phyloP scores from a whole-genome alignment of 192 early-diverging fungal species.

The Backusella tarrabulga region DNA sequence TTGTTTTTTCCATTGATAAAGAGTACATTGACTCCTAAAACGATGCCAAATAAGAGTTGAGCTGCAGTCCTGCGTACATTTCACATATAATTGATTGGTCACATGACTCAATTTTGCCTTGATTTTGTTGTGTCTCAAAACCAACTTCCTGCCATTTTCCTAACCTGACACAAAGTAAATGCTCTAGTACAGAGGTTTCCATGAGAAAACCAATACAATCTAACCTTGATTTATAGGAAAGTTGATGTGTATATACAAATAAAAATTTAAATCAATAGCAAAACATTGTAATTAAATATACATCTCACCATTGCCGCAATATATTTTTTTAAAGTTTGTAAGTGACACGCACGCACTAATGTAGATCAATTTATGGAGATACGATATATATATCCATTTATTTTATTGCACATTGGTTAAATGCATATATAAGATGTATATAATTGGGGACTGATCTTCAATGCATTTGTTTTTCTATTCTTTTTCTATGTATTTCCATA shows the following conservation, averaged over 20 bases:
- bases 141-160: not conserved
- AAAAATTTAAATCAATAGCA: too few relatives aligned
- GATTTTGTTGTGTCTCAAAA: too few relatives aligned
- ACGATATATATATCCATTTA: not conserved
- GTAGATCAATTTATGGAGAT: not conserved
- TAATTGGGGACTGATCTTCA: not conserved
- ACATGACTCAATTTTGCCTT: not conserved
- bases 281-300: too few relatives aligned
- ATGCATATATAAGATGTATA: not conserved
- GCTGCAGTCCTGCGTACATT: too few relatives aligned
- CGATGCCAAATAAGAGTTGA: not conserved
- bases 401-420: not conserved
- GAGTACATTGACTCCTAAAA: not conserved
- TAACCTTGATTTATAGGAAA: too few relatives aligned
- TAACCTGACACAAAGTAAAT: not conserved
- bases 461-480: not conserved
- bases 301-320: too few relatives aligned
- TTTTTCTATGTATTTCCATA: not conserved
- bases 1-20: not conserved
- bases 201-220: not conserved
- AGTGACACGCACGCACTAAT: not conserved
- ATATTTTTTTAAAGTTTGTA: not conserved
- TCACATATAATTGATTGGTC: not conserved
- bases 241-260: too few relatives aligned
- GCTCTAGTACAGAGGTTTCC: not conserved